Evolutionary conservation across 2,329 filamentous ascomycete genomes (phyloP).

Genomic region (Didymella pinodella): DNA sequence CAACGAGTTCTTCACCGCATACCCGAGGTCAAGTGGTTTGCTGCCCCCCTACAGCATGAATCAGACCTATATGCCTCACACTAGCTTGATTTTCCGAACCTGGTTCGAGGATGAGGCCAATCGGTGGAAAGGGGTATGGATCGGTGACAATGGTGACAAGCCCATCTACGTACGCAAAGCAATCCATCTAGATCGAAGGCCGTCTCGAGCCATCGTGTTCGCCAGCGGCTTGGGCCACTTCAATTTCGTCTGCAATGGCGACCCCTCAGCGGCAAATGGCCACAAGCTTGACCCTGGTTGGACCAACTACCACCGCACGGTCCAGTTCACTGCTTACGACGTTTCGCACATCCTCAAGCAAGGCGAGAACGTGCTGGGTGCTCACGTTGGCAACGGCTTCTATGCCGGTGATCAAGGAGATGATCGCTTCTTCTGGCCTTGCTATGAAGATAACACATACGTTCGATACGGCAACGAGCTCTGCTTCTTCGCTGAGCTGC

Average conservation of each 20-base stretch:
- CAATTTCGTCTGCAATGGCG: constrained; percentile 51
- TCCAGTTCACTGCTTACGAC: constrained; percentile 57
- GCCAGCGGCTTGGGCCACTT: constrained; percentile 54
- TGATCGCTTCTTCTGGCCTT: constrained; percentile 55
- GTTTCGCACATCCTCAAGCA: constrained; percentile 45
- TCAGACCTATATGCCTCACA: constrained; percentile 55
- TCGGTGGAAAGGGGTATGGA: constrained; percentile 54
- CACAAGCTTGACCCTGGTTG: constrained; percentile 47
- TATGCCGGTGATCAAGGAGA: constrained; percentile 55
- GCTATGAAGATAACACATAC: constrained; percentile 55
- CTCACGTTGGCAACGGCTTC: constrained; percentile 55
- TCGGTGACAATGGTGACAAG: constrained; percentile 53
- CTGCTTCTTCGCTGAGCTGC: constrained; percentile 54
- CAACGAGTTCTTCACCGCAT: constrained; percentile 53
- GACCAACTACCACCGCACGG: constrained; percentile 53
- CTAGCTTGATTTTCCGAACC: constrained; percentile 53
- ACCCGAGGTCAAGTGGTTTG: constrained; percentile 45
- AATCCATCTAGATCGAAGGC: constrained; percentile 41
- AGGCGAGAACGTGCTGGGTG: constrained; percentile 50
- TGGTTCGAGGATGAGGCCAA: constrained; percentile 54
- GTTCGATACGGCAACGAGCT: constrained; percentile 47
- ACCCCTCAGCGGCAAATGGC: constrained; percentile 44
- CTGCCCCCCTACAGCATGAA: constrained; percentile 55
- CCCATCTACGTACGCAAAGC: constrained; percentile 52
- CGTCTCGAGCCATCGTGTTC: constrained; percentile 47